A percentile compares a stretch with the other conserved stretches of the same genome.
phyloP scores from a whole-genome alignment of 345 rosid genomes.

The Carallia brachiata region DNA sequence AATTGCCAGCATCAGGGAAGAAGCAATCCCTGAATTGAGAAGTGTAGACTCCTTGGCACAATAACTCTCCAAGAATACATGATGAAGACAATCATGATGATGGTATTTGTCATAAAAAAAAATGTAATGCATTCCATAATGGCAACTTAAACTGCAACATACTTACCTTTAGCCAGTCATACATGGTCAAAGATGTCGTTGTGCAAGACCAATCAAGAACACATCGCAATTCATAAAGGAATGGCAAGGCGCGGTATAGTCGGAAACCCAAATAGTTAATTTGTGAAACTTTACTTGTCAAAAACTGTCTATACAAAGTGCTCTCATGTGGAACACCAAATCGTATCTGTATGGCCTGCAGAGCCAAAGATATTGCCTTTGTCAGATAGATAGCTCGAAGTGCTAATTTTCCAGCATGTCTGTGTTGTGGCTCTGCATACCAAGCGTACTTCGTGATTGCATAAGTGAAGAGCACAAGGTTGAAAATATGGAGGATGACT shows the following conservation, averaged over 20 bases:
- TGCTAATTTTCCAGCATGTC: slow-evolving; percentile 35
- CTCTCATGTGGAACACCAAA: slow-evolving; percentile 43
- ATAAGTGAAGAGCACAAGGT: slow-evolving; percentile 38
- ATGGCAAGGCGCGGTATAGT: slow-evolving; percentile 46
- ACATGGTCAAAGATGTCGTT: slow-evolving; percentile 49
- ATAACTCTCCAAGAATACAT: neutral
- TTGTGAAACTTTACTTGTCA: slow-evolving; percentile 35
- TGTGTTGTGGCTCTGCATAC: slow-evolving; percentile 27
- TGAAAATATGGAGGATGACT: slow-evolving; percentile 40
- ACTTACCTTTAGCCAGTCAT: slow-evolving; percentile 49
- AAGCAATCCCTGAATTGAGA: too few relatives aligned
- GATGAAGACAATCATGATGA: neutral
- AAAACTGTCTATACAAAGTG: slow-evolving; percentile 41
- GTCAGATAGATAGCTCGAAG: slow-evolving; percentile 46
- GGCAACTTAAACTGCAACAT: neutral
- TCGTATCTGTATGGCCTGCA: slow-evolving; percentile 44
- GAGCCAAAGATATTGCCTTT: slow-evolving; percentile 40
- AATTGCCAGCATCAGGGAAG: too few relatives aligned
- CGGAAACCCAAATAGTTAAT: slow-evolving; percentile 44
- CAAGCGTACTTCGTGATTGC: slow-evolving; percentile 40
- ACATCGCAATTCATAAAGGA: slow-evolving; percentile 46
- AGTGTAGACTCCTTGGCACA: neutral
- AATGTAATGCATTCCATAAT: too few relatives aligned
- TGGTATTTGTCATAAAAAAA: too few relatives aligned
- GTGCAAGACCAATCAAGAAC: slow-evolving; percentile 60